Percentiles rank a stretch among this genome's conserved stretches.
These are phyloP conservation scores for Xylaria intraflava DNA, from an alignment of 495 filamentous ascomycete species.

Conservation along the genomic window DNA sequence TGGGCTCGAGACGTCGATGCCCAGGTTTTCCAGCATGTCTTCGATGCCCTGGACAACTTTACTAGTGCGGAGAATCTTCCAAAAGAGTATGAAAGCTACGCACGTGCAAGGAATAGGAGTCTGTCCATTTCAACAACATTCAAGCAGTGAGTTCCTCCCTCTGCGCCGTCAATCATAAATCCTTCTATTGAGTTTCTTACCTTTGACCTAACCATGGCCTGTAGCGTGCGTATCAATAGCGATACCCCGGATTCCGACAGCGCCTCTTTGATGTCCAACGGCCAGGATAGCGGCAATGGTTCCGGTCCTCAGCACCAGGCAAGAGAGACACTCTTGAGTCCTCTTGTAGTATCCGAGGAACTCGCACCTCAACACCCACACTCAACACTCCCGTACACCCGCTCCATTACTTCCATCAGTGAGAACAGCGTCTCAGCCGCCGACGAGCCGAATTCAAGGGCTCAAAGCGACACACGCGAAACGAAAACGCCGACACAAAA, in stretches of 20 bases:
- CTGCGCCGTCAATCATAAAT: background rate
- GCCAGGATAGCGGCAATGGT: slow-evolving; percentile 11
- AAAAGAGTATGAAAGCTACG: slow-evolving; percentile 47
- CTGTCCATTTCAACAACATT: slow-evolving; percentile 23
- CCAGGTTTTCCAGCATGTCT: slow-evolving; percentile 85
- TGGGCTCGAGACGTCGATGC: slow-evolving; percentile 81
- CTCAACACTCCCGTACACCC: slow-evolving; percentile 6
- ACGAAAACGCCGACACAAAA: background rate
- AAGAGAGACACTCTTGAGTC: slow-evolving; percentile 8
- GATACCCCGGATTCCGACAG: slow-evolving; percentile 22
- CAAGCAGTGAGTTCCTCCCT: slow-evolving; percentile 18
- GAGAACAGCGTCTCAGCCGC: slow-evolving; percentile 9
- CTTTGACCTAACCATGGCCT: background rate
- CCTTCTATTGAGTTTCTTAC: background rate
- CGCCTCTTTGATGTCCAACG: slow-evolving; percentile 18
- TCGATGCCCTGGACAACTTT: slow-evolving; percentile 73
- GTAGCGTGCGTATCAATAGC: slow-evolving; percentile 18
- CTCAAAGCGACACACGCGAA: background rate
- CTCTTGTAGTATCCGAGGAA: slow-evolving; percentile 4
- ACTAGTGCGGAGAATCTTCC: slow-evolving; percentile 43
- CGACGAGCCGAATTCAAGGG: slow-evolving; percentile 1
- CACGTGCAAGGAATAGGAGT: slow-evolving; percentile 30
- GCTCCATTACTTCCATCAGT: slow-evolving; percentile 14
- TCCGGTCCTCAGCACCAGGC: slow-evolving; percentile 10
- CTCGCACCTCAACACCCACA: background rate